Conservation (phyloP, 163 green algal genomes). For the Scenedesmus sp. region DNA sequence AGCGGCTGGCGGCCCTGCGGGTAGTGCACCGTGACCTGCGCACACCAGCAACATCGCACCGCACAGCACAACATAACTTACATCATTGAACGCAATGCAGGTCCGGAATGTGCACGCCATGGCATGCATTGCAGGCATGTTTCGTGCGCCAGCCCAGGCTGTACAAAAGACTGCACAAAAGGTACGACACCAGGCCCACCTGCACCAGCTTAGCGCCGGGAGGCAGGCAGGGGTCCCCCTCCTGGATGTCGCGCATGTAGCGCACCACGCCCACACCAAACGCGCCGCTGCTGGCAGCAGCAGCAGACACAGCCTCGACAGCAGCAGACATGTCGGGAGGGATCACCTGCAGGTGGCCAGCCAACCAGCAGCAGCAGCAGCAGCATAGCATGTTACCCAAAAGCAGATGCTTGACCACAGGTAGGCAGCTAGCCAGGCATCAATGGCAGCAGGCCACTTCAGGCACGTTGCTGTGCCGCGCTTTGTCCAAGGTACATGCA, state of each 20-base stretch:
- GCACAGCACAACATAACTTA: not conserved
- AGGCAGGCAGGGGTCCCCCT: conserved; percentile 49
- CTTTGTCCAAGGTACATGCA: too few relatives aligned
- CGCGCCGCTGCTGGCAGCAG: conserved; percentile 60
- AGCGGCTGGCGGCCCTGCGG: conserved; percentile 30
- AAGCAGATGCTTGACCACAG: not conserved
- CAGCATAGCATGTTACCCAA: not conserved
- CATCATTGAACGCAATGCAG: too few relatives aligned
- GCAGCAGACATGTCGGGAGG: conserved; percentile 60
- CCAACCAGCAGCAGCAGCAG: not conserved
- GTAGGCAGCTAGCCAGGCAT: not conserved
- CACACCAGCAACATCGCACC: not conserved
- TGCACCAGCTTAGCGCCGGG: conserved; percentile 40
- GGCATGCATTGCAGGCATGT: not conserved
- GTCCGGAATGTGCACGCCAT: too few relatives aligned
- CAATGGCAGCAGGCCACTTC: not conserved
- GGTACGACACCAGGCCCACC: not conserved
- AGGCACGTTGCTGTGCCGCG: too few relatives aligned
- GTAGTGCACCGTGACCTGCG: conserved; percentile 43
- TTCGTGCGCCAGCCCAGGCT: not conserved
- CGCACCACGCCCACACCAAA: conserved; percentile 66
- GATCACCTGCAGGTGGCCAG: conserved; percentile 49
- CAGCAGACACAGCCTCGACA: conserved; percentile 57
- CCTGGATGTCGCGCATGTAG: conserved; percentile 57
- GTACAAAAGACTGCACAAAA: too few relatives aligned